Evolutionary conservation across 2,329 filamentous ascomycete genomes (phyloP).

Genomic region (Alternaria triticimaculans): DNA sequence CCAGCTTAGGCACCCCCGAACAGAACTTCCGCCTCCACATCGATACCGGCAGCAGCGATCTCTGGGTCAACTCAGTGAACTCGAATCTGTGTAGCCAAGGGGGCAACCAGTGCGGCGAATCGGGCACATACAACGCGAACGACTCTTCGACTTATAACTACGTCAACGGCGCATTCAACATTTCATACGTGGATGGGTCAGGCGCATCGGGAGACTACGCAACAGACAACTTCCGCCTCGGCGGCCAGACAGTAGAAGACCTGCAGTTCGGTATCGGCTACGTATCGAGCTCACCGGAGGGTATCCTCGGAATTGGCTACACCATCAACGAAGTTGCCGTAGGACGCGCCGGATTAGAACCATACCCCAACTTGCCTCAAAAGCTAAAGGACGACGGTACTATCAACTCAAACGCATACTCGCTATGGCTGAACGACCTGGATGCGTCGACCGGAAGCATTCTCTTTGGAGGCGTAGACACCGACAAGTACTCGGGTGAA

Average conservation of each 20-base stretch:
- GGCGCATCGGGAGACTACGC: conserved; percentile 81
- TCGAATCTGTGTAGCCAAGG: conserved; percentile 65
- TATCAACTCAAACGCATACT: conserved; percentile 71
- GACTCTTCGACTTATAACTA: conserved; percentile 78
- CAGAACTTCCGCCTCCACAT: conserved; percentile 64
- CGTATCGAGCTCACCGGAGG: conserved; percentile 63
- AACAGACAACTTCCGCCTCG: conserved; percentile 72
- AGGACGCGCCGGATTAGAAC: conserved; percentile 57
- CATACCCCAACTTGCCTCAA: conserved; percentile 68
- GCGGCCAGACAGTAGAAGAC: conserved; percentile 58
- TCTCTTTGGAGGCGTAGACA: conserved; percentile 82
- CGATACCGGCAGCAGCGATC: conserved; percentile 68
- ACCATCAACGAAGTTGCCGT: conserved; percentile 77
- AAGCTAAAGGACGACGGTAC: conserved; percentile 67
- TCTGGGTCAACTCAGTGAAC: conserved; percentile 69
- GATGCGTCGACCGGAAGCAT: conserved; percentile 72
- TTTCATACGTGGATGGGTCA: conserved; percentile 84
- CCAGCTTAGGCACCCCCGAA: conserved; percentile 63
- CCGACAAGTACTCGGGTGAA: conserved; percentile 71
- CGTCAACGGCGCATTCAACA: conserved; percentile 80
- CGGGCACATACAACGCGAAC: conserved; percentile 73
- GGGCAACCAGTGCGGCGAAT: conserved; percentile 61
- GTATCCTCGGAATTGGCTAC: conserved; percentile 88
- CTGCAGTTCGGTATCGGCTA: conserved; percentile 80
- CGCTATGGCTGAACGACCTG: conserved; percentile 67